Evolutionary conservation across 257 asterid species (phyloP).

Genomic region (Gynochthodes officinalis): DNA sequence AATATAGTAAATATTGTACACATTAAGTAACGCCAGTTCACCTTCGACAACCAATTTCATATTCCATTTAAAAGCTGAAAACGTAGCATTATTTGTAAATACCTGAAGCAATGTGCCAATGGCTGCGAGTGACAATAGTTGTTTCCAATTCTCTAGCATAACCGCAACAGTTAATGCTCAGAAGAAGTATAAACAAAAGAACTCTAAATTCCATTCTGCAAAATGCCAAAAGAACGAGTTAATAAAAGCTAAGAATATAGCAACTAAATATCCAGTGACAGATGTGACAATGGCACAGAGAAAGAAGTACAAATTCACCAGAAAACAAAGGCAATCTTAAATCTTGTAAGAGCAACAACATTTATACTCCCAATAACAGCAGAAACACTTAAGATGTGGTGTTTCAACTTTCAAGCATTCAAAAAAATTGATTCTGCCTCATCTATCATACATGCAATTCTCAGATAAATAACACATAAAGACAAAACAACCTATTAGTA

Average conservation of each 20-base stretch:
- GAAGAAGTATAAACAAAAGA: conserved; percentile 41
- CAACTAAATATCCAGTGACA: background rate
- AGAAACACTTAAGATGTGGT: no score
- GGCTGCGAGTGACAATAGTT: conserved; percentile 16
- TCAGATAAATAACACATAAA: background rate
- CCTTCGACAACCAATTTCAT: background rate
- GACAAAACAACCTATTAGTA: background rate
- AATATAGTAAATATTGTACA: background rate
- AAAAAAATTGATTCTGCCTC: background rate
- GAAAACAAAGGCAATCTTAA: background rate
- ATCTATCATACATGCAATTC: background rate
- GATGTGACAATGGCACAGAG: background rate
- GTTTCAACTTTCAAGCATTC: no score
- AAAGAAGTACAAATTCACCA: background rate
- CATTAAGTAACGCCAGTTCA: background rate
- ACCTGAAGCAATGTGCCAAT: conserved; percentile 36
- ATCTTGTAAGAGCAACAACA: background rate
- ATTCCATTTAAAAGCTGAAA: background rate
- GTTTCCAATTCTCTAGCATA: conserved; percentile 57
- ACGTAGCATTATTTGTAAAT: conserved; percentile 4
- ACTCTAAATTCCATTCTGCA: conserved; percentile 72
- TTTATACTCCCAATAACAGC: no score
- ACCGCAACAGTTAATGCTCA: conserved; percentile 52
- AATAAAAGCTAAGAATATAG: conserved; percentile 3
- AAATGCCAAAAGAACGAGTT: conserved; percentile 12